Percentiles rank a stretch among this genome's conserved stretches.
Conservation (phyloP, 2,329 filamentous ascomycete species). For the Bipolaris gigantea region DNA sequence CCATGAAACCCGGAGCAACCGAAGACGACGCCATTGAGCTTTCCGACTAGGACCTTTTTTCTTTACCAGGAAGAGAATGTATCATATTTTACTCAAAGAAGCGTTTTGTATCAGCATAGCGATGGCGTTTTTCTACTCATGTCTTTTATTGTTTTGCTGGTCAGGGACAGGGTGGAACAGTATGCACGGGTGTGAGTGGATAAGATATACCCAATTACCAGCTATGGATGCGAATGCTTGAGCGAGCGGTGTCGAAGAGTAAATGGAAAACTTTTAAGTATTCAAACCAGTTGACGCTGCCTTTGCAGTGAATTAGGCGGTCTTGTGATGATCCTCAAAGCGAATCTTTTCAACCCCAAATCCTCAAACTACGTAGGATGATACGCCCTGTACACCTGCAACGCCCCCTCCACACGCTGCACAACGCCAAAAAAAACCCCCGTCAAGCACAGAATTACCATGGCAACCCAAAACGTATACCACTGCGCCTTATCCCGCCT, state of each 20-base stretch:
- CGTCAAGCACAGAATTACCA: constrained; percentile 1
- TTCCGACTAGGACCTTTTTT: constrained; percentile 25
- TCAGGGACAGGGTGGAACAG: not conserved
- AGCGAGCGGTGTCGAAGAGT: not conserved
- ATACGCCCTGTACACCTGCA: constrained; percentile 43
- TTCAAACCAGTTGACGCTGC: too few species aligned
- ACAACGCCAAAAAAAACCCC: constrained; percentile 47
- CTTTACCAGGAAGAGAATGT: not conserved
- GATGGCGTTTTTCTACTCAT: not conserved
- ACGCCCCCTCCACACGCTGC: constrained; percentile 47
- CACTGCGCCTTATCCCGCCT: not conserved
- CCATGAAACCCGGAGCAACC: constrained; percentile 24
- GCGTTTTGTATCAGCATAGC: constrained; percentile 1
- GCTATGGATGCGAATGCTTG: not conserved
- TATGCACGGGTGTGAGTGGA: not conserved
- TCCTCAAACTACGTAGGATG: constrained; percentile 4
- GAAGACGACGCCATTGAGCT: constrained; percentile 43
- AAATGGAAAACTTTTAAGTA: not conserved
- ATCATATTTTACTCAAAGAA: not conserved
- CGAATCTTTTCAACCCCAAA: too few species aligned
- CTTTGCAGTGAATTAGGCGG: too few species aligned
- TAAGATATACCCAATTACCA: not conserved
- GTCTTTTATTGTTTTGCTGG: not conserved
- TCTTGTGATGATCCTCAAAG: too few species aligned
- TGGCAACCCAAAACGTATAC: not conserved